phyloP scores from a whole-genome alignment of 345 rosid species.

The Aquilaria malaccensis region DNA sequence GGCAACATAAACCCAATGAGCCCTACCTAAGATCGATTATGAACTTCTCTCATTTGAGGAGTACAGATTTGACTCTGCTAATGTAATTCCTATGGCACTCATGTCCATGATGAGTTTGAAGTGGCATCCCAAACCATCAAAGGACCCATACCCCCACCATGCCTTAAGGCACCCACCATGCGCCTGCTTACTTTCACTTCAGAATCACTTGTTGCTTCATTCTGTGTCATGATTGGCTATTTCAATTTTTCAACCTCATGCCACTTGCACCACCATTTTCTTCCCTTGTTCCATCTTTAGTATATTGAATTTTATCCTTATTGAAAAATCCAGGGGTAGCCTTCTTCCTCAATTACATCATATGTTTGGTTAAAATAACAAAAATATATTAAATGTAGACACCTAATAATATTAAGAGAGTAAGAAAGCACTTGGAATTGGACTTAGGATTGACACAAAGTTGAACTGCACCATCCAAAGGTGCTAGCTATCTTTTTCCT shows the following conservation, averaged over 20 bases:
- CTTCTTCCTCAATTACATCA: slow-evolving; percentile 25
- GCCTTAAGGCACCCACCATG: slow-evolving; percentile 5
- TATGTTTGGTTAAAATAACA: too few species aligned
- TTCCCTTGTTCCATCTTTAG: slow-evolving; percentile 28
- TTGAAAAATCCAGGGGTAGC: slow-evolving; percentile 26
- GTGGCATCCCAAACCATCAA: too few species aligned
- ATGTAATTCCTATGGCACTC: too few species aligned
- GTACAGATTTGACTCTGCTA: too few species aligned
- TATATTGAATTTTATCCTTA: slow-evolving; percentile 29
- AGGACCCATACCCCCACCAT: too few species aligned
- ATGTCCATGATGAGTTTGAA: too few species aligned
- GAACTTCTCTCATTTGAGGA: too few species aligned
- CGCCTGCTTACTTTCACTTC: slow-evolving; percentile 36
- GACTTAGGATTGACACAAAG: slow-evolving; percentile 18
- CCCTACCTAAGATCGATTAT: too few species aligned
- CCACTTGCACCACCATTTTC: slow-evolving; percentile 33
- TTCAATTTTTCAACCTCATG: slow-evolving; percentile 35
- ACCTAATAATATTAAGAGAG: background rate
- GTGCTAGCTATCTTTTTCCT: slow-evolving; percentile 20
- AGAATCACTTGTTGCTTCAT: slow-evolving; percentile 17
- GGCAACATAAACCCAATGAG: too few species aligned
- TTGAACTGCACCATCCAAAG: slow-evolving; percentile 28
- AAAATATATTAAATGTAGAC: background rate
- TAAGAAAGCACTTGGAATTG: slow-evolving; percentile 7
- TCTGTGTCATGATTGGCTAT: slow-evolving; percentile 11